These are phyloP conservation scores for Fusarium nodosum DNA, from an alignment of 2,329 filamentous ascomycete species.

Conservation along the genomic window DNA sequence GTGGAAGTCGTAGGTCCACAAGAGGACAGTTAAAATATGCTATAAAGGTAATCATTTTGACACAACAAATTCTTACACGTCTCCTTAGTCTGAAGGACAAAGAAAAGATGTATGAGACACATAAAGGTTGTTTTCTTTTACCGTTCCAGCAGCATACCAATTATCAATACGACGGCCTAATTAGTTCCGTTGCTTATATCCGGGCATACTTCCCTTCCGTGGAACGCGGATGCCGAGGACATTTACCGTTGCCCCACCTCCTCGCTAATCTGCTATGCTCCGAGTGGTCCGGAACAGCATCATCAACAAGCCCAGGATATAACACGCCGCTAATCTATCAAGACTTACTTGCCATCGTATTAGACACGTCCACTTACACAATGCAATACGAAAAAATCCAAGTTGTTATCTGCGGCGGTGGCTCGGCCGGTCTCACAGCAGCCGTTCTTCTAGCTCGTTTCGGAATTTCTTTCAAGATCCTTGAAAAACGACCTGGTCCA, in stretches of 20 bases:
- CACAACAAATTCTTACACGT: neutral
- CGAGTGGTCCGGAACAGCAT: neutral
- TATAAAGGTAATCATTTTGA: neutral
- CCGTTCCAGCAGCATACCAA: too few relatives aligned
- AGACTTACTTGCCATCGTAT: neutral
- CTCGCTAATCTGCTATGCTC: neutral
- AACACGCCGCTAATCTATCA: neutral
- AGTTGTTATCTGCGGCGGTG: slow-evolving; percentile 26
- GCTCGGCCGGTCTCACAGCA: slow-evolving; percentile 28
- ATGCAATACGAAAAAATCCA: slow-evolving; percentile 18
- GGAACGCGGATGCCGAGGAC: slow-evolving; percentile 15
- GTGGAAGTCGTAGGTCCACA: neutral
- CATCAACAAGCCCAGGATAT: neutral
- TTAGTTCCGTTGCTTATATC: neutral
- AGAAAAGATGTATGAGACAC: too few relatives aligned
- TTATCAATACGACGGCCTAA: rapidly evolving
- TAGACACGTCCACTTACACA: rapidly evolving
- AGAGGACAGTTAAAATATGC: rapidly evolving
- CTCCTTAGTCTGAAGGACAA: neutral
- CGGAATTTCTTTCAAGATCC: slow-evolving; percentile 22
- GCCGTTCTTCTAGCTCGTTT: slow-evolving; percentile 27
- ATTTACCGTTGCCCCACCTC: slow-evolving; percentile 18
- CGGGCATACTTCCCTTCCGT: slow-evolving; percentile 6
- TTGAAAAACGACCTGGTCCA: slow-evolving; percentile 9
- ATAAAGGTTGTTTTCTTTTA: too few relatives aligned